phyloP scores from a whole-genome alignment of 495 filamentous ascomycete species.

The Elaphomyces granulatus region DNA sequence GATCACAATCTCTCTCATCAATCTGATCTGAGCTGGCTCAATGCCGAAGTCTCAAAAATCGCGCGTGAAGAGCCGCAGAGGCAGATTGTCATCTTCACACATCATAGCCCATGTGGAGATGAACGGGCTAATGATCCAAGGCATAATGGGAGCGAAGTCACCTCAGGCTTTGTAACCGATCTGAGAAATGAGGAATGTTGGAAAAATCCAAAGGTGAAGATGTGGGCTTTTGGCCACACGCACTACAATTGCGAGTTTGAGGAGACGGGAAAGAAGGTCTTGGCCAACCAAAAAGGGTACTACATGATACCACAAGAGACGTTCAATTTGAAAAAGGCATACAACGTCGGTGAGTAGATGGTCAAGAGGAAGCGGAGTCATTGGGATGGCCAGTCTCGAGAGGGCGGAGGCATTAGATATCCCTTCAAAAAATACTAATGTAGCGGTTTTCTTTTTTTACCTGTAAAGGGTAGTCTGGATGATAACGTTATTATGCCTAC shows the following conservation, averaged over 20 bases:
- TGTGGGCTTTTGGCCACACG: slow-evolving; percentile 45
- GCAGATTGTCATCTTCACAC: slow-evolving; percentile 36
- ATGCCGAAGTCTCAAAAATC: slow-evolving; percentile 27
- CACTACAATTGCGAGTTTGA: slow-evolving; percentile 37
- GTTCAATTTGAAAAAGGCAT: slow-evolving; percentile 17
- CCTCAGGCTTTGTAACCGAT: slow-evolving; percentile 33
- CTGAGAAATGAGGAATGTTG: slow-evolving; percentile 31
- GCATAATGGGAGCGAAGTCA: slow-evolving; percentile 26
- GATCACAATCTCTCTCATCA: slow-evolving; percentile 25
- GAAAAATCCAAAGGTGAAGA: slow-evolving; percentile 24
- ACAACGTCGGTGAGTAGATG: slow-evolving; percentile 7
- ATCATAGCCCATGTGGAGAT: slow-evolving; percentile 34
- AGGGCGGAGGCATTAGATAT: too few relatives aligned
- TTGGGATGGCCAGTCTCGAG: too few relatives aligned
- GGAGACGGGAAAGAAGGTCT: slow-evolving; percentile 17
- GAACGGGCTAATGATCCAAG: slow-evolving; percentile 22
- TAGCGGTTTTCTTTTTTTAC: too few relatives aligned
- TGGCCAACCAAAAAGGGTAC: slow-evolving; percentile 28
- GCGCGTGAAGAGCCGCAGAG: slow-evolving; percentile 18
- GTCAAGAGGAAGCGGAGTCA: too few relatives aligned
- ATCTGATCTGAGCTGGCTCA: slow-evolving; percentile 37
- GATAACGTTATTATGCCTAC: too few relatives aligned
- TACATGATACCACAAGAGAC: slow-evolving; percentile 18
- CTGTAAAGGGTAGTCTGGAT: too few relatives aligned
- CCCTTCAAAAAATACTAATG: too few relatives aligned